These are phyloP conservation scores for Thelephora ganbajun DNA, from an alignment of 768 basidiomycete species.

Conservation along the genomic window DNA sequence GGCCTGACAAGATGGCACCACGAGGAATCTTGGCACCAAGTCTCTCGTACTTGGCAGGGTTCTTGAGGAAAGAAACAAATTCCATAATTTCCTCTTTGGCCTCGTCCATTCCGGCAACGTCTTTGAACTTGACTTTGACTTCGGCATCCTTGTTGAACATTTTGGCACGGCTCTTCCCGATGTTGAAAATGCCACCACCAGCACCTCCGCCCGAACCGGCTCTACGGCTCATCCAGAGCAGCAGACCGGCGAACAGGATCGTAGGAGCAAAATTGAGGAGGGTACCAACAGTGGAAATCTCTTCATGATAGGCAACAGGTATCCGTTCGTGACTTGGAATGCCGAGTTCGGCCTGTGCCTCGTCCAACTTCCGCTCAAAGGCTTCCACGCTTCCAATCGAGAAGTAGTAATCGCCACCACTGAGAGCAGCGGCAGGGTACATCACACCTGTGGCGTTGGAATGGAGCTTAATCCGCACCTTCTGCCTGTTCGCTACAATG, in stretches of 20 bases:
- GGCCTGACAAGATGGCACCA: constrained; percentile 88
- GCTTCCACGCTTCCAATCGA: constrained; percentile 96
- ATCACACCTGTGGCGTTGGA: constrained; percentile 74
- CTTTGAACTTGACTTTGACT: constrained; percentile 85
- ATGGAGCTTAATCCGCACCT: constrained; percentile 86
- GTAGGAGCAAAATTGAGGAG: constrained; percentile 92
- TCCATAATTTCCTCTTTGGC: constrained; percentile 99
- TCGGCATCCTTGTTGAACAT: constrained; percentile 96
- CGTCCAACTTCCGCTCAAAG: constrained; percentile 90
- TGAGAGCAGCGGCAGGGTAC: constrained; percentile 44
- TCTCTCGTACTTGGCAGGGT: constrained; percentile 87
- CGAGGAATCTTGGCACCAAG: constrained; percentile 97
- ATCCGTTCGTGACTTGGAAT: constrained; percentile 89
- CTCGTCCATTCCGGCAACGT: constrained; percentile 99
- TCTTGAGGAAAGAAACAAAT: constrained; percentile 97
- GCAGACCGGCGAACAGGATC: constrained; percentile 75
- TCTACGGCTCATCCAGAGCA: constrained; percentile 76
- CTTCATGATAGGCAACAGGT: constrained; percentile 93
- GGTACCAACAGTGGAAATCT: constrained; percentile 73
- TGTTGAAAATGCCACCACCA: constrained; percentile 88
- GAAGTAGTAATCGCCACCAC: constrained; percentile 72
- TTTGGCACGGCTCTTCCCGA: constrained; percentile 90
- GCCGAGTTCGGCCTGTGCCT: constrained; percentile 83
- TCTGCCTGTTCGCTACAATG: constrained; percentile 78
- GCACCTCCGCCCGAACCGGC: constrained; percentile 46